Evolutionary conservation across 2,329 filamentous ascomycete genomes (phyloP).

Genomic region (Chaetomiaceae sp.): DNA sequence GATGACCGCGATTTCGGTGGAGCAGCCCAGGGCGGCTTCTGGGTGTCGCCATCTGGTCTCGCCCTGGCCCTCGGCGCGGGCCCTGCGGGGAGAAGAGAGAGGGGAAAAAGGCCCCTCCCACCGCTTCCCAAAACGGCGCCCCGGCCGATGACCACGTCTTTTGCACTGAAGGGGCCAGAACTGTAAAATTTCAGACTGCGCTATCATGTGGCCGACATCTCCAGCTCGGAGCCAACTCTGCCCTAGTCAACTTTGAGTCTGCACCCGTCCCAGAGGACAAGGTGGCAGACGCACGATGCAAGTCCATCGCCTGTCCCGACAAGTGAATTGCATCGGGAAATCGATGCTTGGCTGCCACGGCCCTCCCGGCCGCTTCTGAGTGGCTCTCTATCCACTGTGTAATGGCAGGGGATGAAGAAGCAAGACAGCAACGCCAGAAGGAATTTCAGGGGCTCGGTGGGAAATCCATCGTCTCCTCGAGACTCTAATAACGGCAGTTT

Average conservation of each 20-base stretch:
- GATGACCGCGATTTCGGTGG: not conserved
- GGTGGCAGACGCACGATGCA: not conserved
- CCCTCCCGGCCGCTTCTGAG: constrained; percentile 15
- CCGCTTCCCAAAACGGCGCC: constrained; percentile 15
- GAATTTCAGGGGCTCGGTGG: constrained; percentile 13
- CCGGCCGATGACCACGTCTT: constrained; percentile 7
- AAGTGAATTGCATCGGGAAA: constrained; percentile 11
- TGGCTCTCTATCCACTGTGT: not conserved
- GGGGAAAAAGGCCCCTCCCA: not conserved
- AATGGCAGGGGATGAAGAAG: constrained; percentile 16
- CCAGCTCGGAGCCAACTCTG: not conserved
- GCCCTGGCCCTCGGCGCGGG: not conserved
- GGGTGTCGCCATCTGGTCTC: constrained; percentile 1
- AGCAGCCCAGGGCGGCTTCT: not conserved
- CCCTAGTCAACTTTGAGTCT: not conserved
- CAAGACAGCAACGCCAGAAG: constrained; percentile 6
- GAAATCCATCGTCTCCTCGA: not conserved
- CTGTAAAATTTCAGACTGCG: not conserved
- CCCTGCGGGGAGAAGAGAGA: not conserved
- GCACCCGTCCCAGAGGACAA: not conserved
- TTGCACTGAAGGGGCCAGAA: not conserved
- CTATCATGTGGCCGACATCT: too few relatives aligned
- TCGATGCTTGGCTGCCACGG: constrained; percentile 23
- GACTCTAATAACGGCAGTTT: not conserved
- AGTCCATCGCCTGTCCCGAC: not conserved